Base-by-base conservation (phyloP, 2,329 filamentous ascomycete genomes). In the Ophiocordyceps sinensis region DNA sequence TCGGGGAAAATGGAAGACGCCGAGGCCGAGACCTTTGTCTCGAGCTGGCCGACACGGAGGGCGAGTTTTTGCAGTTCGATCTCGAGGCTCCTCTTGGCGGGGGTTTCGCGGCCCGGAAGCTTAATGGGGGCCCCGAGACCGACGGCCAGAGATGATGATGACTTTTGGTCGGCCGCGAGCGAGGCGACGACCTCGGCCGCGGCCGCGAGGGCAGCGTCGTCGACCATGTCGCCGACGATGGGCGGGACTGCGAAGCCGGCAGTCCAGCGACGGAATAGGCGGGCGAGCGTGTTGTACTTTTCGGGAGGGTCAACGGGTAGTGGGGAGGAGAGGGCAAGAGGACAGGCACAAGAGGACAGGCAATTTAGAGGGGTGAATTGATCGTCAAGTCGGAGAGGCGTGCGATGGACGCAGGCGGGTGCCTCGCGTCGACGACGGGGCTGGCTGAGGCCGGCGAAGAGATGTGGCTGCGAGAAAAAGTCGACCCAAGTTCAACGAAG, bases 51-150 rank as follows among this genome's bases (percentile, higher is more conserved):
- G 50, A 96, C 77, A 50, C 91, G 74, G 46, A 79, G 66, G 44
- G 81, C 75, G 47, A 96, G 74, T 42, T 84, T 81, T 39, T 81
- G 75, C 43, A 98, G 74, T 64, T 96, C 89, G 45, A 73, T 71
- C 64, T 96, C 87, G 45, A 96, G 75, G 28, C 73, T 73, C 49
- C 75, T 71, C 65, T 96, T 96, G 49, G 82, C 82, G 30, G 76
- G 63, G 36, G 75, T 82, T 44, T 86, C 74, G 43, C 76, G 72
- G 44, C 91, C 91, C 13, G 89, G 88, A 21, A 96, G 72, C 47
- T 72, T 73, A 55, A 89, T 70, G 49, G 73, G 67, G 40, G 63
- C 60, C 44, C 63, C 65, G 42, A 62, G 56, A 39, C 61, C 62
- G 44, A 63, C 57, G 42, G 65, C 57, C 40, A 63, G 58, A 39